A percentile compares a stretch with the other conserved stretches of the same genome.
These are phyloP conservation scores for Perkinsus marinus DNA, from an alignment of 169 alveolate genomes.

Conservation along the genomic window DNA sequence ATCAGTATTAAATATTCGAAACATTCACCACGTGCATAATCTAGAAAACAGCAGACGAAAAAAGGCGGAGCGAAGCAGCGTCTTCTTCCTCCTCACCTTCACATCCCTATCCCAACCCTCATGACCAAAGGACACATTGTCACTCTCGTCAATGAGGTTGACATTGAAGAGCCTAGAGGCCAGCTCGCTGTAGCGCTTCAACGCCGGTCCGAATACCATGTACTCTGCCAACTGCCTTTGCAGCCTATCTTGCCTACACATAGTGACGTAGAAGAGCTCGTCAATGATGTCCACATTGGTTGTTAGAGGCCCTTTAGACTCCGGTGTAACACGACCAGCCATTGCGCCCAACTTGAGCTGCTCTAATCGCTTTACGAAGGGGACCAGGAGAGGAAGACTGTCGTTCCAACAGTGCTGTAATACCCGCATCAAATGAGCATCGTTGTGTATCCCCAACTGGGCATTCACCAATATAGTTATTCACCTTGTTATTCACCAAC, in stretches of 20 bases:
- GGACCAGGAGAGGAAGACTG: not conserved
- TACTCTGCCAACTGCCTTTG: not conserved
- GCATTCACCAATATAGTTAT: not conserved
- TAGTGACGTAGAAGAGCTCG: not conserved
- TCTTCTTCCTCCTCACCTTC: not conserved
- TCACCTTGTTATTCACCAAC: too few species aligned
- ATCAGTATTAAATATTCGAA: too few species aligned
- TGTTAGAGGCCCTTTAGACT: not conserved
- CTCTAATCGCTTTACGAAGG: not conserved
- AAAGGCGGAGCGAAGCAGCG: not conserved
- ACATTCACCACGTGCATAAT: not conserved
- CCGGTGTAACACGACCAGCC: not conserved
- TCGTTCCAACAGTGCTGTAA: not conserved
- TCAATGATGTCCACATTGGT: not conserved
- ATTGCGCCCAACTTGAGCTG: not conserved
- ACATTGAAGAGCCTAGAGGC: not conserved
- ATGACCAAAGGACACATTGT: not conserved
- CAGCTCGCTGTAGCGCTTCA: not conserved
- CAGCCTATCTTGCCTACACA: not conserved
- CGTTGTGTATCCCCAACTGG: not conserved
- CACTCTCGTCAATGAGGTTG: not conserved
- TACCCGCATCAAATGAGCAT: not conserved
- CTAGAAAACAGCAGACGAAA: not conserved
- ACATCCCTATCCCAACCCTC: not conserved
- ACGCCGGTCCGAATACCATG: not conserved